These are phyloP conservation scores for Coriolopsis trogii DNA, from an alignment of 1,284 basidiomycete species.

Conservation along the genomic window DNA sequence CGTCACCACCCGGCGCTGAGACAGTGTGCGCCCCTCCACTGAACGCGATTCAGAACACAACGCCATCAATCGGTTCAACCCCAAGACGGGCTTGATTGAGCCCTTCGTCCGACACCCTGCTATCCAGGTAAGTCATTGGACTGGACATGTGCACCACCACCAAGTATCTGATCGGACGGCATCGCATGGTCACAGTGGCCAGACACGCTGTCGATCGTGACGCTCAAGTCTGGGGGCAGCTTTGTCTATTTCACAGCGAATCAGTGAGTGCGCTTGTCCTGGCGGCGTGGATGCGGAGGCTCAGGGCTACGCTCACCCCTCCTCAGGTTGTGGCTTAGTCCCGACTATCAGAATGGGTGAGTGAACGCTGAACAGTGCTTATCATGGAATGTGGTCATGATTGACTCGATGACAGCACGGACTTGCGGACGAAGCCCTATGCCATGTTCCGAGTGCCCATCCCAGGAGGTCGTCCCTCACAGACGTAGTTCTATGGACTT, in stretches of 20 bases:
- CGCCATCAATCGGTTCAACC: constrained; percentile 32
- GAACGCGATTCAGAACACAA: constrained; percentile 33
- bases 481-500: too few relatives aligned
- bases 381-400: neutral
- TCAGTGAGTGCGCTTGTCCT: constrained; percentile 17
- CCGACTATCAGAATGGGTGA: constrained; percentile 29
- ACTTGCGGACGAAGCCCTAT: constrained; percentile 14
- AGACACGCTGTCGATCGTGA: too few relatives aligned
- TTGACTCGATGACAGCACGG: too few relatives aligned
- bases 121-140: constrained; percentile 23
- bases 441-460: constrained; percentile 13
- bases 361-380: too few relatives aligned
- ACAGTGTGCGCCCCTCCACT: too few relatives aligned
- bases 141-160: too few relatives aligned
- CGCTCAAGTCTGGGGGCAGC: constrained; percentile 16
- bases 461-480: constrained; percentile 11
- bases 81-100: constrained; percentile 28
- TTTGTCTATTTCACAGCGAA: constrained; percentile 26
- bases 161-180: too few relatives aligned
- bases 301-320: constrained; percentile 8
- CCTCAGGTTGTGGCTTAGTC: constrained; percentile 26
- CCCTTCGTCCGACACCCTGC: constrained; percentile 33
- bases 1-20: neutral
- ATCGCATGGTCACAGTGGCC: too few relatives aligned
- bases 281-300: neutral